A percentile compares a stretch with the other conserved stretches of the same genome.
phyloP scores from a whole-genome alignment of 257 asterid genomes.

The Fraxinus cuspidata region DNA sequence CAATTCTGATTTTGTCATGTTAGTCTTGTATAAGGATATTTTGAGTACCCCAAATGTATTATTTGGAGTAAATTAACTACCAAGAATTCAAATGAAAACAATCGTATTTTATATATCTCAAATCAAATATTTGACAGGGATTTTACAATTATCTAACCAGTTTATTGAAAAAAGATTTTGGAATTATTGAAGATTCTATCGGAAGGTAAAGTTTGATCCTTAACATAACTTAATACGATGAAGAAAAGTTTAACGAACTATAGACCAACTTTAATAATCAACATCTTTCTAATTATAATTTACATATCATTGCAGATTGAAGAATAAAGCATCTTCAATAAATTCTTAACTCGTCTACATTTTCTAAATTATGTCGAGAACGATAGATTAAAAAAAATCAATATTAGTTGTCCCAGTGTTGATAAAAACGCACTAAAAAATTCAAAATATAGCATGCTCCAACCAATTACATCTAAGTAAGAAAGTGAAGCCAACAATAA shows the following conservation, averaged over 20 bases:
- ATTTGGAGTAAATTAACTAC: background rate
- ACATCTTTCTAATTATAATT: too few species aligned
- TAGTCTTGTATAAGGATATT: too few species aligned
- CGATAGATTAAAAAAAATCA: background rate
- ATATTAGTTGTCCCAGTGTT: background rate
- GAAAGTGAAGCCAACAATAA: slow-evolving; percentile 20
- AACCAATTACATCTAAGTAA: slow-evolving; percentile 9
- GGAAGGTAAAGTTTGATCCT: too few species aligned
- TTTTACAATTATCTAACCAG: too few species aligned
- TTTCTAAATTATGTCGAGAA: background rate
- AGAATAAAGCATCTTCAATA: too few species aligned
- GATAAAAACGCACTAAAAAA: slow-evolving; percentile 2
- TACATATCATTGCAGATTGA: too few species aligned
- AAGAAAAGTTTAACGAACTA: background rate
- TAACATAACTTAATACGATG: background rate
- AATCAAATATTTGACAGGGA: background rate
- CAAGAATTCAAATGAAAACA: background rate
- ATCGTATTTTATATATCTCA: background rate
- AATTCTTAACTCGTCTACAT: background rate
- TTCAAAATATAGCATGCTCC: slow-evolving; percentile 11
- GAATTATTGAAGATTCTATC: too few species aligned
- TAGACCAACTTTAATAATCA: background rate
- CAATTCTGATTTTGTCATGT: too few species aligned
- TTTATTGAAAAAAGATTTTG: too few species aligned
- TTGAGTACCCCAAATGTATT: too few species aligned